phyloP scores from a whole-genome alignment of 2,329 filamentous ascomycete species.

The Pseudohalonectria lignicola region DNA sequence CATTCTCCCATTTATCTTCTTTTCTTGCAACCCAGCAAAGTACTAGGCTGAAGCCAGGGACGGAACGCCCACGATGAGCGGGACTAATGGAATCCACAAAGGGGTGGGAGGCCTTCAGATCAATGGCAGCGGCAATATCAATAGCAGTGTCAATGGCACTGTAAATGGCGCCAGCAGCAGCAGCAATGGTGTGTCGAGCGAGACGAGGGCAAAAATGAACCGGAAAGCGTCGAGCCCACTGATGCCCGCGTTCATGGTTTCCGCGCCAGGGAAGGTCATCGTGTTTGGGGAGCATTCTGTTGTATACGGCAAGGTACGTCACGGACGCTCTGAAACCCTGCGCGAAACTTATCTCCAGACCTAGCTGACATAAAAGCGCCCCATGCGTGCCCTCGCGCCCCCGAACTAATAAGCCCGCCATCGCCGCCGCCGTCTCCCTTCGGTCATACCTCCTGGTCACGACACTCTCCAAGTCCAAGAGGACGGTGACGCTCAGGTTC shows the following conservation, averaged over 20 bases:
- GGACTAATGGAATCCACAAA: constrained; percentile 9
- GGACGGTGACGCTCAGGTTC: constrained; percentile 80
- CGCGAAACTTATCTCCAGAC: too few relatives aligned
- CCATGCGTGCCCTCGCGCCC: too few relatives aligned
- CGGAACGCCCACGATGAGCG: too few relatives aligned
- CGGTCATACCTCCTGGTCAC: constrained; percentile 95
- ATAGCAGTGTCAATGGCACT: too few relatives aligned
- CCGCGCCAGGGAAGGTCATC: constrained; percentile 95
- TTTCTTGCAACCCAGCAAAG: too few relatives aligned
- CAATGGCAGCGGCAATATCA: constrained; percentile 15
- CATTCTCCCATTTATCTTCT: too few relatives aligned
- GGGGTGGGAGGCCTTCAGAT: constrained; percentile 11
- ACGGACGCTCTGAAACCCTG: background rate
- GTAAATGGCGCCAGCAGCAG: constrained; percentile 24
- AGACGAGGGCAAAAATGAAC: constrained; percentile 23
- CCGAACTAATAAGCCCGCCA: too few relatives aligned
- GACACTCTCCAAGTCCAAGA: constrained; percentile 81
- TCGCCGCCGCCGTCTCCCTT: constrained; percentile 89
- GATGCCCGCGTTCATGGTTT: constrained; percentile 94
- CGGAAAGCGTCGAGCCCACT: constrained; percentile 53
- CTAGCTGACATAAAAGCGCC: too few relatives aligned
- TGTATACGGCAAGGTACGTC: constrained; percentile 78
- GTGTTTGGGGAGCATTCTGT: constrained; percentile 97
- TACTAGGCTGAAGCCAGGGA: too few relatives aligned
- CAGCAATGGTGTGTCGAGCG: constrained; percentile 6